phyloP scores from a whole-genome alignment of 805 yeast species.

The Ascoidea tarda region DNA sequence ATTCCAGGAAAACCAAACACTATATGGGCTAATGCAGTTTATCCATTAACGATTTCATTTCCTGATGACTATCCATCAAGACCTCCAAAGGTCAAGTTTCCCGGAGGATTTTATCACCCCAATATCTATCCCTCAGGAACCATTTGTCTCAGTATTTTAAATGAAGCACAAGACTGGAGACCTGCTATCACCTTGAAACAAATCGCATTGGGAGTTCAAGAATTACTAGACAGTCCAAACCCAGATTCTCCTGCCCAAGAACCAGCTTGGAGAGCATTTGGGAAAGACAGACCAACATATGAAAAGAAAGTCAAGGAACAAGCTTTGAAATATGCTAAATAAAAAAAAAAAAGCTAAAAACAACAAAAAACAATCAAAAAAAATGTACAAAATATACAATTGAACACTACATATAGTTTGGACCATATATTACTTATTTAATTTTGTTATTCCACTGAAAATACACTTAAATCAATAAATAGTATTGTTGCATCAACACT shows the following conservation, averaged over 20 bases:
- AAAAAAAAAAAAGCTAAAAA: not conserved
- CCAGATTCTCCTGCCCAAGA: constrained; percentile 96
- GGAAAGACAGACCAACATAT: constrained; percentile 52
- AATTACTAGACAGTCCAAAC: constrained; percentile 77
- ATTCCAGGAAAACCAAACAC: constrained; percentile 88
- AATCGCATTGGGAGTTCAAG: constrained; percentile 84
- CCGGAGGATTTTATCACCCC: constrained; percentile 88
- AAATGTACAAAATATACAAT: too few relatives aligned
- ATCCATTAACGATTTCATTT: constrained; percentile 68
- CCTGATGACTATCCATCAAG: constrained; percentile 92
- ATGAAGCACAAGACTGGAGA: constrained; percentile 96
- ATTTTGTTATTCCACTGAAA: too few relatives aligned
- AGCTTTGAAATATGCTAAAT: constrained; percentile 52
- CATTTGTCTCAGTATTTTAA: constrained; percentile 80
- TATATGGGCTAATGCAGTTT: constrained; percentile 82
- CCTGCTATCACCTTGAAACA: constrained; percentile 91
- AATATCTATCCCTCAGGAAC: constrained; percentile 97
- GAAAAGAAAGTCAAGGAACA: constrained; percentile 72
- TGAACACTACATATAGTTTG: too few relatives aligned
- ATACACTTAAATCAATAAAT: too few relatives aligned
- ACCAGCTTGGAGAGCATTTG: constrained; percentile 85
- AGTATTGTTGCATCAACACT: too few relatives aligned
- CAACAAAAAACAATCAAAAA: too few relatives aligned
- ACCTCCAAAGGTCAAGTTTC: constrained; percentile 90
- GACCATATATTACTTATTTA: too few relatives aligned